Percentiles rank a stretch among this genome's conserved stretches.
These are phyloP conservation scores for Sphagnum fallax DNA, from an alignment of 228 moss, liverwort and hornwort species.

Conservation along the genomic window DNA sequence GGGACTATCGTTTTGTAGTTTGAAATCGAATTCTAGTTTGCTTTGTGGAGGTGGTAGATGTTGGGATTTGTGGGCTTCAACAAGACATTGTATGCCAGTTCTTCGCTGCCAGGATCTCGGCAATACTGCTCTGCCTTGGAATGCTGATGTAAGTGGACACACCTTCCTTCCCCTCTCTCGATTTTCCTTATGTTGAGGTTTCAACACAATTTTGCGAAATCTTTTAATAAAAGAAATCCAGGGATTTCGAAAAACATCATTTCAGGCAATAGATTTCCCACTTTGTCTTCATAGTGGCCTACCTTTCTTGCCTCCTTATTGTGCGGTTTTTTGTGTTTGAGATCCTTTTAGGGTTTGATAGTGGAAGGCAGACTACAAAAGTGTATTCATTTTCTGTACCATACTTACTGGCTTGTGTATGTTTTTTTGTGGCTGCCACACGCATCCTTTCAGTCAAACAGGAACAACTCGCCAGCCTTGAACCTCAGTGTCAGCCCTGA, in stretches of 20 bases:
- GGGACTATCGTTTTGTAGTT: too few species aligned
- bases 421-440: neutral
- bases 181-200: neutral
- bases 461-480: conserved; percentile 22
- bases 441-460: conserved; percentile 25
- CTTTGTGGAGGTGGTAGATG: too few species aligned
- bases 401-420: neutral
- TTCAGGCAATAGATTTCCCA: too few species aligned
- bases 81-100: neutral
- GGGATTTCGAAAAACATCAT: too few species aligned
- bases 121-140: neutral
- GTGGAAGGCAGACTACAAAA: neutral
- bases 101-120: neutral
- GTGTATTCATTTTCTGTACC: neutral
- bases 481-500: conserved; percentile 19
- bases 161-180: neutral
- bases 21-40: too few species aligned
- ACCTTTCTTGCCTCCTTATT: too few species aligned
- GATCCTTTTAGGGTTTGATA: neutral
- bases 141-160: neutral
- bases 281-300: too few species aligned
- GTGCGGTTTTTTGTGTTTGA: too few species aligned
- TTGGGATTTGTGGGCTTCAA: neutral
- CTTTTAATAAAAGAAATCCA: too few species aligned
- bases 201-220: neutral